Base-by-base conservation (phyloP, 805 yeast species). In the Lachancea waltii region DNA sequence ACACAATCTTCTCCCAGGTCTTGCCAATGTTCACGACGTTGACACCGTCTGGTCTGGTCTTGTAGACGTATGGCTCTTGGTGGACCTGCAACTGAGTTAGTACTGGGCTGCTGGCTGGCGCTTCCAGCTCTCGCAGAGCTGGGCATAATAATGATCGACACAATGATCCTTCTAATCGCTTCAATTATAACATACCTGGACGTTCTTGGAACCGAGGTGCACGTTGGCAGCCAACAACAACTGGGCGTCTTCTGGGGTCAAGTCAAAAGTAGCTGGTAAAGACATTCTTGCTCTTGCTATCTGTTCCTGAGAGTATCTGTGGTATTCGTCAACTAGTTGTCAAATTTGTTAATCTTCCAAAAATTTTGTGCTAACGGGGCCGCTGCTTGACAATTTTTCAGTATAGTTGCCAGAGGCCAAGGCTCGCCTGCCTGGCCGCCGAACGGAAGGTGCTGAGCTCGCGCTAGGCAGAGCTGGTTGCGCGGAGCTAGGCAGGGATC, bases 31-130 rank as follows among this genome's bases (percentile, higher is more conserved):
- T 86, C 73, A 92, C 89, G 60, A 92, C 77, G 81, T 87, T 87
- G 64, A 92, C 97, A 82, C 98, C 98, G 70, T 92, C 98, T 74
- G 95, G 92, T 79, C 97, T 89, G 72, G 95, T 82, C 77, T 86
- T 85, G 90, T 75, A 85, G 63, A 90, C 95, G 79, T 86, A 86
- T 72, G 92, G 82, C 70, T 83, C 84, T 81, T 85, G 87, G 85
- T 87, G 96, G 65, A 85, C 90, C 90, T 83, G 58, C 37, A 27
- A 42, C 22, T 44, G 30, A 30, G 21, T 16, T 17, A 35, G 36
- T 33, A 32, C 26, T 30, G 17, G 17, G 7, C n/a, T 13, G 18
- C 15, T 20, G n/a, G n/a, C n/a, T n/a, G n/a, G n/a, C n/a, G n/a
- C n/a, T n/a, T n/a, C 26, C 26, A 23, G 26, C 5, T 11, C 30